Conservation (phyloP, 2,329 filamentous ascomycete species). For the Colletotrichum lindemuthianum region DNA sequence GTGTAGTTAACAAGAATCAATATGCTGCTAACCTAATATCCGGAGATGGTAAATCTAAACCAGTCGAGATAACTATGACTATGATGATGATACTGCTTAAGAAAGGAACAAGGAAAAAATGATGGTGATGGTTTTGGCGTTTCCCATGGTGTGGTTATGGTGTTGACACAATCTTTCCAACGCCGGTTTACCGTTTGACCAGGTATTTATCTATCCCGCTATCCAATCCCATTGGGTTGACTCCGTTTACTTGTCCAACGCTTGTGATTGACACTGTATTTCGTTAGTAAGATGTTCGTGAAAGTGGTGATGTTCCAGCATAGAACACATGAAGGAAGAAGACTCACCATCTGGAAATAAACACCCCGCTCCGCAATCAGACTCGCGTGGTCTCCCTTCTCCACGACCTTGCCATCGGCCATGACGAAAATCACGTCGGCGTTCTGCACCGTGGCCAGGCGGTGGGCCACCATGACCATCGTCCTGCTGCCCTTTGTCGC, state of each 20-base stretch:
- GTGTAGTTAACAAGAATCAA: too few relatives aligned
- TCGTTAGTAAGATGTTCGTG: neutral
- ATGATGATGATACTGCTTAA: neutral
- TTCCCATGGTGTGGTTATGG: too few relatives aligned
- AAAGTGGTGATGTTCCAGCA: too few relatives aligned
- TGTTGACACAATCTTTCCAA: constrained; percentile 24
- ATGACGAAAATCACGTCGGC: constrained; percentile 58
- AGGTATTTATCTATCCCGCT: constrained; percentile 1
- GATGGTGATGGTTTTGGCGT: neutral
- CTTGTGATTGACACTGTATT: constrained; percentile 33
- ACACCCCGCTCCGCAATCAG: constrained; percentile 28
- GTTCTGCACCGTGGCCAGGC: constrained; percentile 52
- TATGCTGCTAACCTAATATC: too few relatives aligned
- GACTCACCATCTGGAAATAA: constrained; percentile 33
- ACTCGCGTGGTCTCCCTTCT: constrained; percentile 39
- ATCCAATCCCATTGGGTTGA: neutral
- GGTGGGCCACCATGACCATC: constrained; percentile 52
- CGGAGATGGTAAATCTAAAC: neutral
- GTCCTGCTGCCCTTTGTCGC: constrained; percentile 29
- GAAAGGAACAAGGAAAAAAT: neutral
- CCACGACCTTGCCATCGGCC: constrained; percentile 52
- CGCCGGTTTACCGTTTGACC: neutral
- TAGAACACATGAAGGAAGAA: neutral
- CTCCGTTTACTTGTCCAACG: constrained; percentile 29
- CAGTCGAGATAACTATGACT: constrained; percentile 1